Evolutionary conservation across 768 basidiomycete genomes (phyloP), one percentile per base, ranked within the genome.

Genomic region (Mrakia blollopis): DNA sequence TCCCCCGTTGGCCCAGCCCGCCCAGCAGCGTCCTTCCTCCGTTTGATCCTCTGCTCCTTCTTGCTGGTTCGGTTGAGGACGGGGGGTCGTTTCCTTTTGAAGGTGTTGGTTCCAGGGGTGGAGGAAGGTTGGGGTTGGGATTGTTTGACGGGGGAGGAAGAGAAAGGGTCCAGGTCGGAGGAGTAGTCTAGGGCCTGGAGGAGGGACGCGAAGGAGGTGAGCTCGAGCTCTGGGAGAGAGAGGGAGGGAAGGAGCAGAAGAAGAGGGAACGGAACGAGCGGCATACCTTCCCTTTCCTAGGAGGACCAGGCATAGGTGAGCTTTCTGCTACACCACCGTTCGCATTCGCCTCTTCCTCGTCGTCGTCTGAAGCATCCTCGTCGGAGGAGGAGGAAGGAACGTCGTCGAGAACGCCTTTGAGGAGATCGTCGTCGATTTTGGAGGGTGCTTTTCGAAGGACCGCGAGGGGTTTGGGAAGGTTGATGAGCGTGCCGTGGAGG

Each of bases 401-500:
- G 47, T 50, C 47, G 47, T 50, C 47, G n/a, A n/a, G n/a, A n/a
- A n/a, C 47, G 9, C 68, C 72, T 21, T 80, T 79, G 30, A 50
- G 52, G 21, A 50, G 52, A 14, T 72, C 74, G 9, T 78, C 77
- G 30, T 79, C 73, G 35, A 47, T 79, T 69, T 30, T 69, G 35
- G 39, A 60, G 3, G 61, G 41, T 23, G 78, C 77, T 63, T 79
- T 77, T 0, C 83, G 80, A 8, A 97, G 86, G 60, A 97, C 88
- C 3, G 91, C 95, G 39, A 92, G 86, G 0, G 94, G 93, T 81
- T 92, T 95, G 2, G 90, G 84, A 10, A 98, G 86, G 63, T 84
- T 86, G 47, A 88, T 86, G 78, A 96, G 86, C 82, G 91, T 92
- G 73, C 94, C 94, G 81, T 98, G 95, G 7, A 98, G 88, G 41